Percentiles rank a stretch among this genome's conserved stretches.
These are phyloP conservation scores for Phytophthora macrochlamydospora DNA, from an alignment of 352 stramenopile genomes.

Conservation along the genomic window DNA sequence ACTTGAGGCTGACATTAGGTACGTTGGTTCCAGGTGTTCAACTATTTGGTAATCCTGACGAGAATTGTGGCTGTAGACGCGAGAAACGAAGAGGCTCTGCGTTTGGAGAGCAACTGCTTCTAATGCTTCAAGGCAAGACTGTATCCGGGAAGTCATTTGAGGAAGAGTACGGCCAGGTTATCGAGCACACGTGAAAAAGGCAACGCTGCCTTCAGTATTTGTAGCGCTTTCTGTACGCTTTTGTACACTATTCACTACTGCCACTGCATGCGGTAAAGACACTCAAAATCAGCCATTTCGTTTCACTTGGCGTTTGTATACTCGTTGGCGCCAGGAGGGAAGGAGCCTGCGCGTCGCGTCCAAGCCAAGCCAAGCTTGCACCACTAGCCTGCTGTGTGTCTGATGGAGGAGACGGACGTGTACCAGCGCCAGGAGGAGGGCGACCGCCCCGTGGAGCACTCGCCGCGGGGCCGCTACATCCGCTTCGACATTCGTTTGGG, in stretches of 20 bases:
- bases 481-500: slow-evolving; percentile 86
- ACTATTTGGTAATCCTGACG: not conserved
- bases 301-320: slow-evolving; percentile 7
- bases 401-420: slow-evolving; percentile 71
- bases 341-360: slow-evolving; percentile 36
- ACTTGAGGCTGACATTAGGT: slow-evolving; percentile 62
- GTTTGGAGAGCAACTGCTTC: slow-evolving; percentile 60
- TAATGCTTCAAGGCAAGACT: slow-evolving; percentile 63
- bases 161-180: slow-evolving; percentile 47
- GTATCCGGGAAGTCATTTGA: slow-evolving; percentile 52
- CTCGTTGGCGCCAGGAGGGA: slow-evolving; percentile 27
- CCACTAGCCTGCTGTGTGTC: slow-evolving; percentile 8
- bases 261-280: too few relatives aligned
- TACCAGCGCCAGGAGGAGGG: slow-evolving; percentile 73
- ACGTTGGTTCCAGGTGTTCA: slow-evolving; percentile 5
- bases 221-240: too few relatives aligned
- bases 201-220: too few relatives aligned
- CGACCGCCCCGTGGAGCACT: slow-evolving; percentile 78
- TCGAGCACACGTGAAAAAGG: slow-evolving; percentile 8
- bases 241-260: too few relatives aligned
- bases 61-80: slow-evolving; percentile 15
- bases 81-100: slow-evolving; percentile 50
- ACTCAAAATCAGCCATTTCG: not conserved
- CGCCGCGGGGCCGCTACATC: slow-evolving; percentile 84
- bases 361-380: slow-evolving; percentile 18